phyloP scores from a whole-genome alignment of 148 eudicot species.

The Pharnaceum exiguum region DNA sequence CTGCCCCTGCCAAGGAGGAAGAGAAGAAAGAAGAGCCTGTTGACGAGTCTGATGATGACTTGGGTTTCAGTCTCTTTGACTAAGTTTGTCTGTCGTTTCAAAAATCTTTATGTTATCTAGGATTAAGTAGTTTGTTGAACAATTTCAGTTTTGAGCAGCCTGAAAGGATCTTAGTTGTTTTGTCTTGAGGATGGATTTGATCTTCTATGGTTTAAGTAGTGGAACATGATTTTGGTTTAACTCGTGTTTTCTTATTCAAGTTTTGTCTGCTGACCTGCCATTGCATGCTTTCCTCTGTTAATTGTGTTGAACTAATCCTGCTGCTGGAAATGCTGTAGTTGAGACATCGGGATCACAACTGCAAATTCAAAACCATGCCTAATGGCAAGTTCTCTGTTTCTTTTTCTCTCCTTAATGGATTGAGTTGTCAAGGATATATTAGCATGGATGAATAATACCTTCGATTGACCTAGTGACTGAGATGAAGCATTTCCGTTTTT shows the following conservation, averaged over 20 bases:
- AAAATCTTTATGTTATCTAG: slow-evolving; percentile 4
- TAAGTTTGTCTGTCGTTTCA: slow-evolving; percentile 15
- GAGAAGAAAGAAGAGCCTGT: slow-evolving; percentile 60
- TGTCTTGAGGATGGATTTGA: background rate
- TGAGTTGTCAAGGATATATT: too few species aligned
- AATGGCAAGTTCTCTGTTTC: too few species aligned
- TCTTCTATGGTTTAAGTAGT: background rate
- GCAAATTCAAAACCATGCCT: too few species aligned
- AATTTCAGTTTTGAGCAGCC: background rate
- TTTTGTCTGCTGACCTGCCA: too few species aligned
- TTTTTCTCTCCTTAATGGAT: too few species aligned
- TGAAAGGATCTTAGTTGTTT: background rate
- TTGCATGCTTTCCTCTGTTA: too few species aligned
- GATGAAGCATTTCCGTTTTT: too few species aligned
- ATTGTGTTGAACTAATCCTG: too few species aligned
- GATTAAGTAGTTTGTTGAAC: background rate
- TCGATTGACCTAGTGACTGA: too few species aligned
- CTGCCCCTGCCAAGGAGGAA: slow-evolving; percentile 41
- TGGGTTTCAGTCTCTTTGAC: slow-evolving; percentile 55
- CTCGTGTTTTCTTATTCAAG: background rate
- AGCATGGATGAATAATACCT: too few species aligned
- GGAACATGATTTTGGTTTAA: background rate
- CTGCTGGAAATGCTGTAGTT: too few species aligned
- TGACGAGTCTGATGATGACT: slow-evolving; percentile 66
- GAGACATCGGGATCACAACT: too few species aligned